These are phyloP conservation scores for Fraxinus excelsior DNA, from an alignment of 257 asterid species.

Conservation along the genomic window DNA sequence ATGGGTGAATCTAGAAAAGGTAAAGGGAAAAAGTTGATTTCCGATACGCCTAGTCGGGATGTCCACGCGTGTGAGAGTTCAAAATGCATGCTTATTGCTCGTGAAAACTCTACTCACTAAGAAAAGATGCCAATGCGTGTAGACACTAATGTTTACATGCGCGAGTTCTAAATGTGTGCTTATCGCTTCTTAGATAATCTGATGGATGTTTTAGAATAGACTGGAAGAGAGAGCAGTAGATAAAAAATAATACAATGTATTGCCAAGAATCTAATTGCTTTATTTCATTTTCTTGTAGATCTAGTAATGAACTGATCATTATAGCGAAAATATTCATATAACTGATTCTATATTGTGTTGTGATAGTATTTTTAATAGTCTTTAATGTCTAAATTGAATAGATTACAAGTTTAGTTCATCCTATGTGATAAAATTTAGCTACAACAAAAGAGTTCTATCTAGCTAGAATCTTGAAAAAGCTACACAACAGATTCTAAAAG, in stretches of 20 bases:
- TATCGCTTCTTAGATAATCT: background rate
- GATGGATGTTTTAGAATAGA: too few species aligned
- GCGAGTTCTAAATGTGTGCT: background rate
- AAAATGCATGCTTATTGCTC: background rate
- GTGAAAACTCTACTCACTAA: background rate
- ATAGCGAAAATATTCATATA: background rate
- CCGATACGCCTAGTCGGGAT: background rate
- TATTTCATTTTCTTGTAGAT: too few species aligned
- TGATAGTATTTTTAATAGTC: too few species aligned
- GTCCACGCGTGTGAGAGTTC: background rate
- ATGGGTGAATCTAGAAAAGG: conserved; percentile 29
- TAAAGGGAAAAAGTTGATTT: background rate
- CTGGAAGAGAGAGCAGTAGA: background rate
- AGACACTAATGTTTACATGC: background rate
- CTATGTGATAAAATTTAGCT: background rate
- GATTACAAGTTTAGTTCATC: too few species aligned
- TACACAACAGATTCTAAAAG: background rate
- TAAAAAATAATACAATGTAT: background rate
- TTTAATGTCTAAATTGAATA: background rate
- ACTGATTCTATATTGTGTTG: background rate
- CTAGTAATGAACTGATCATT: background rate
- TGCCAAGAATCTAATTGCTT: too few species aligned
- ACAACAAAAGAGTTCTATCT: background rate
- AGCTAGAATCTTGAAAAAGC: background rate
- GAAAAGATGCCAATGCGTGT: background rate